Evolutionary conservation across 495 filamentous ascomycete genomes (phyloP).

Genomic region (Penicillium crystallinum): DNA sequence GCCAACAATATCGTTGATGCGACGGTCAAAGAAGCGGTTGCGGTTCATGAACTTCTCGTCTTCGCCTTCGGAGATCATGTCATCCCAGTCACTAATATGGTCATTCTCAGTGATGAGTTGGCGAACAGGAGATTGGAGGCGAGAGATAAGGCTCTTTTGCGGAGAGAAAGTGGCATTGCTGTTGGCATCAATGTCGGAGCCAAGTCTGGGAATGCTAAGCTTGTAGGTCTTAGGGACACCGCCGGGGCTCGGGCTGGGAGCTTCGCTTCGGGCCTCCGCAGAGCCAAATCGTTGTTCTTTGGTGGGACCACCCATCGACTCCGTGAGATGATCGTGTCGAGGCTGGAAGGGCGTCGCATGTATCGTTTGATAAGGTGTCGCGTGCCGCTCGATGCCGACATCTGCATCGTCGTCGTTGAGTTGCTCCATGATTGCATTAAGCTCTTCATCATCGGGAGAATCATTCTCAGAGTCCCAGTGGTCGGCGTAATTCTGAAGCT

Average conservation of each 20-base stretch:
- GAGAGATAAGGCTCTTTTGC: constrained; percentile 32
- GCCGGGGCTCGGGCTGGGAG: constrained; percentile 69
- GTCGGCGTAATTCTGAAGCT: constrained; percentile 4
- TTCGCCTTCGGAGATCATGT: constrained; percentile 74
- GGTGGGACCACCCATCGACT: constrained; percentile 44
- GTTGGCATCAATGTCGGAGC: constrained; percentile 35
- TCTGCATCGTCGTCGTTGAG: constrained; percentile 66
- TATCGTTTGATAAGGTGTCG: constrained; percentile 31
- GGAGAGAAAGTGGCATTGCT: constrained; percentile 38
- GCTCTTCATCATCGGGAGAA: constrained; percentile 65
- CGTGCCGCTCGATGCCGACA: constrained; percentile 61
- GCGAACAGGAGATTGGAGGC: constrained; percentile 53
- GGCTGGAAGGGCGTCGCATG: constrained; percentile 27
- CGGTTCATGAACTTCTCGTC: constrained; percentile 73
- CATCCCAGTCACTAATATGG: constrained; percentile 86
- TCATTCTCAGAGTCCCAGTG: constrained; percentile 27
- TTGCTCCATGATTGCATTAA: constrained; percentile 81
- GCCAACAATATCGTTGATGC: constrained; percentile 79
- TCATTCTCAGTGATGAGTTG: constrained; percentile 61
- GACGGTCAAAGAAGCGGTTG: constrained; percentile 77
- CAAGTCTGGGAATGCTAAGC: constrained; percentile 41
- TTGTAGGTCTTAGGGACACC: constrained; percentile 47
- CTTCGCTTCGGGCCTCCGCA: constrained; percentile 59
- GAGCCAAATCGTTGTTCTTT: constrained; percentile 52
- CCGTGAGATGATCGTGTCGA: constrained; percentile 23